Evolutionary conservation across 768 basidiomycete genomes (phyloP).

Genomic region (Holtermannia corniformis): DNA sequence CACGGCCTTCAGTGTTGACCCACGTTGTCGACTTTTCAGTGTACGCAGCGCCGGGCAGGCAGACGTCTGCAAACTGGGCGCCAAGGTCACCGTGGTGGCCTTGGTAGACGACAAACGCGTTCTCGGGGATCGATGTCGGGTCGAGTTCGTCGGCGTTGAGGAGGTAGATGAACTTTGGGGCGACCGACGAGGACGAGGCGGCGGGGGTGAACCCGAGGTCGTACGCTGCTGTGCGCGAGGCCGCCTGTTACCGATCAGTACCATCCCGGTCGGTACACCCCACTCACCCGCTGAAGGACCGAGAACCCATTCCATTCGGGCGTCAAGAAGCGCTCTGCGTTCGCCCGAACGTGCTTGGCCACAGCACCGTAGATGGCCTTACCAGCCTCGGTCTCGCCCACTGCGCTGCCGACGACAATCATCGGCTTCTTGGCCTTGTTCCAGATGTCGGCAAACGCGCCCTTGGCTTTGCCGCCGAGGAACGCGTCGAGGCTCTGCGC

Average conservation of each 20-base stretch:
- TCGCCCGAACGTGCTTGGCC: conserved; percentile 65
- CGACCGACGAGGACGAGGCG: conserved; percentile 59
- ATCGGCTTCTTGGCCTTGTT: conserved; percentile 79
- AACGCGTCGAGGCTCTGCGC: conserved; percentile 68
- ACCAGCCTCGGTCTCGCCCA: conserved; percentile 77
- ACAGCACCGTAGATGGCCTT: conserved; percentile 65
- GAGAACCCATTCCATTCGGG: conserved; percentile 95
- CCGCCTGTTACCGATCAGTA: conserved; percentile 49
- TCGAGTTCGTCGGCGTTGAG: conserved; percentile 92
- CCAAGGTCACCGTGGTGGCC: conserved; percentile 97
- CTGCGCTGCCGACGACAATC: conserved; percentile 81
- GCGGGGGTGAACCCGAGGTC: conserved; percentile 90
- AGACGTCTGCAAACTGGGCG: conserved; percentile 94
- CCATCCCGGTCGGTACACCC: background rate
- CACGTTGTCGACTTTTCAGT: conserved; percentile 86
- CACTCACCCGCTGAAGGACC: conserved; percentile 75
- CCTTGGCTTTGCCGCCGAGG: conserved; percentile 52
- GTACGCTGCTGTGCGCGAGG: conserved; percentile 87
- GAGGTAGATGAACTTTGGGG: conserved; percentile 92
- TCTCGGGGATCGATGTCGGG: conserved; percentile 71
- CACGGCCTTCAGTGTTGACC: conserved; percentile 93
- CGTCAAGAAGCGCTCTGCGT: conserved; percentile 65
- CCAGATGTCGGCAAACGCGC: conserved; percentile 71
- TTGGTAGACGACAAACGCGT: conserved; percentile 97
- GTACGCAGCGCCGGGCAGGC: conserved; percentile 83